Evolutionary conservation across 352 stramenopile species (phyloP).

Genomic region (Globisporangium carolinianum): DNA sequence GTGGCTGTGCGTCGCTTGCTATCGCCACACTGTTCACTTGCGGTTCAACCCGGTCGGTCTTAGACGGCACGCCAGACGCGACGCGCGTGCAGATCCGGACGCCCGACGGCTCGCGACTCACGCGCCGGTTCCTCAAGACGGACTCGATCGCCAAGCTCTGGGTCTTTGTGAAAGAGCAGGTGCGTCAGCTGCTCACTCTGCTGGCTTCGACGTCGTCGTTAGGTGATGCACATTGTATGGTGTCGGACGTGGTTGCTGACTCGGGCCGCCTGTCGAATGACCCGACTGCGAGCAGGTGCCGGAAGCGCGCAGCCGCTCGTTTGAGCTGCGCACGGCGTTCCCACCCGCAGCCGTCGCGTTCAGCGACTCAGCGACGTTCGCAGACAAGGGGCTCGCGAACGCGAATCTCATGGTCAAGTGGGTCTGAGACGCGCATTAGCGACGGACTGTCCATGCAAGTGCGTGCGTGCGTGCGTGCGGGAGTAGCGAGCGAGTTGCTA

Average conservation of each 20-base stretch:
- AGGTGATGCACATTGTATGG: too few species aligned
- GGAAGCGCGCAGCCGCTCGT: slow-evolving; percentile 54
- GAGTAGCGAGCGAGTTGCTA: too few species aligned
- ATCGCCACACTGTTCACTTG: background rate
- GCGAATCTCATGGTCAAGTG: slow-evolving; percentile 77
- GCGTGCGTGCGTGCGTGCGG: background rate
- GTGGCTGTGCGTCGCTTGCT: too few species aligned
- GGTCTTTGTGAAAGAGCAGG: slow-evolving; percentile 68
- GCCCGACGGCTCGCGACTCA: slow-evolving; percentile 56
- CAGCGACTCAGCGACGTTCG: slow-evolving; percentile 45
- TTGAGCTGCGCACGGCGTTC: slow-evolving; percentile 70
- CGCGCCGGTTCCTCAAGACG: slow-evolving; percentile 66
- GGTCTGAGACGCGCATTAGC: slow-evolving; percentile 4
- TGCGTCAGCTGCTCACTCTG: too few species aligned
- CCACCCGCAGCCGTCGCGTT: slow-evolving; percentile 44
- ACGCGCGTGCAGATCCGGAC: slow-evolving; percentile 68
- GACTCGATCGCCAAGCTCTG: slow-evolving; percentile 60
- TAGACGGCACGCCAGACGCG: slow-evolving; percentile 40
- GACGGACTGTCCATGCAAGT: too few species aligned
- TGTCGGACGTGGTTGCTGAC: too few species aligned
- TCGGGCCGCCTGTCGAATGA: too few species aligned
- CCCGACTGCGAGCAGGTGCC: slow-evolving; percentile 25
- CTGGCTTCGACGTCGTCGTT: too few species aligned
- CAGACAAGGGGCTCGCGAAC: slow-evolving; percentile 65
- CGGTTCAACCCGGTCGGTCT: background rate